phyloP scores from a whole-genome alignment of 352 stramenopile species.

The Pythium apleroticum region DNA sequence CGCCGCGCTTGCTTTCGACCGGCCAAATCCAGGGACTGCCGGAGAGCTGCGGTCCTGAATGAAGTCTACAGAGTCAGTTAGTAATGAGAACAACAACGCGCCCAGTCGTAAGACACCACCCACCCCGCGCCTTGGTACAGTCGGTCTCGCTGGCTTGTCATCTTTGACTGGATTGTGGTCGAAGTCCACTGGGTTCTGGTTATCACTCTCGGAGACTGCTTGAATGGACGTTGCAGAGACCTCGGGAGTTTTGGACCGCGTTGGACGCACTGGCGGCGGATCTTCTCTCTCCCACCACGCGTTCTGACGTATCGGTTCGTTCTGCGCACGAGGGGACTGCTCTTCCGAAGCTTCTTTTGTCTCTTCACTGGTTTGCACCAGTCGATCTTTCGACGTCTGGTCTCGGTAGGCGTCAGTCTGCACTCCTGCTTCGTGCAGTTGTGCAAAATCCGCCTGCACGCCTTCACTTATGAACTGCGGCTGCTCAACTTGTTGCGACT shows the following conservation, averaged over 20 bases:
- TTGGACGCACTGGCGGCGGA: neutral
- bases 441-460: neutral
- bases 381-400: neutral
- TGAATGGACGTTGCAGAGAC: neutral
- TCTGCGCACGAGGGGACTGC: neutral
- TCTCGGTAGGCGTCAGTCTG: neutral
- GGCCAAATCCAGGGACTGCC: constrained; percentile 6
- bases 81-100: too few relatives aligned
- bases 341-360: neutral
- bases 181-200: neutral
- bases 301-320: too few relatives aligned
- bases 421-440: neutral
- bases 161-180: neutral
- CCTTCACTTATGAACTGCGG: neutral
- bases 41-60: neutral
- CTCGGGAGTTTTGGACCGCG: neutral
- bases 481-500: neutral
- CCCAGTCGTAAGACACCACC: too few relatives aligned
- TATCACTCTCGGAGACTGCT: neutral
- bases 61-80: neutral
- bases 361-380: neutral
- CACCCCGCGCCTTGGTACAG: neutral
- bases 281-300: neutral
- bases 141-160: neutral
- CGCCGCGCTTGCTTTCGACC: neutral